Evolutionary conservation across 306 rosid species (phyloP).

Genomic region (Glycine soja): DNA sequence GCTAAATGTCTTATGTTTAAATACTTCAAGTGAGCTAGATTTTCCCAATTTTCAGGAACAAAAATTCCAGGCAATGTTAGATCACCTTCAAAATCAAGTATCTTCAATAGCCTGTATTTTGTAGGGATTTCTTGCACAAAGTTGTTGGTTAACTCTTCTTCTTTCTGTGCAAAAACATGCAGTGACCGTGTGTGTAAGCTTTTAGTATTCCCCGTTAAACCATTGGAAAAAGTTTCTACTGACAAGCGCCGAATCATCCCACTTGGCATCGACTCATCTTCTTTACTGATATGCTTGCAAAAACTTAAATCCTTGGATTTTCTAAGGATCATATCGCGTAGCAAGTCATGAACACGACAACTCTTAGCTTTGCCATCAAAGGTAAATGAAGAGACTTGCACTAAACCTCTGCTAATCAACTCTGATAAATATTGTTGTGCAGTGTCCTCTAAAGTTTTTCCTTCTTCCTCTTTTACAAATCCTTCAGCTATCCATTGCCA

Average conservation of each 20-base stretch:
- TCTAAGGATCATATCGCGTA: conserved; percentile 8
- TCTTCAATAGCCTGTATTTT: conserved; percentile 20
- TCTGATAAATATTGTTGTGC: conserved; percentile 33
- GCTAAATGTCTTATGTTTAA: neutral
- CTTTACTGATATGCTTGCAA: neutral
- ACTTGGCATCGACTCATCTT: neutral
- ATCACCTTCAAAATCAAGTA: conserved; percentile 43
- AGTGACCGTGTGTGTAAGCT: neutral
- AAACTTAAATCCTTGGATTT: conserved; percentile 26
- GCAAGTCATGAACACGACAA: conserved; percentile 20
- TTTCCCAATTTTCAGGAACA: conserved; percentile 24
- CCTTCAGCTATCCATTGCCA: conserved; percentile 41
- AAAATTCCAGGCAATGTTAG: too few species aligned
- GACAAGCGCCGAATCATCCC: neutral
- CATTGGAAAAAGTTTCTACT: neutral
- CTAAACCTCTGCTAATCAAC: conserved; percentile 24
- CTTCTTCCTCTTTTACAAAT: conserved; percentile 12
- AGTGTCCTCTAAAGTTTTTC: conserved; percentile 26
- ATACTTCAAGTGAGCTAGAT: conserved; percentile 34
- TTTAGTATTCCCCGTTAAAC: neutral
- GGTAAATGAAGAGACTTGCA: conserved; percentile 17
- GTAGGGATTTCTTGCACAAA: neutral
- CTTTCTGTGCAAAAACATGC: neutral
- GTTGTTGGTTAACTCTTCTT: neutral
- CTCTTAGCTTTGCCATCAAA: conserved; percentile 23